Evolutionary conservation across 352 stramenopile genomes (phyloP).

Genomic region (Plasmopara viticola): DNA sequence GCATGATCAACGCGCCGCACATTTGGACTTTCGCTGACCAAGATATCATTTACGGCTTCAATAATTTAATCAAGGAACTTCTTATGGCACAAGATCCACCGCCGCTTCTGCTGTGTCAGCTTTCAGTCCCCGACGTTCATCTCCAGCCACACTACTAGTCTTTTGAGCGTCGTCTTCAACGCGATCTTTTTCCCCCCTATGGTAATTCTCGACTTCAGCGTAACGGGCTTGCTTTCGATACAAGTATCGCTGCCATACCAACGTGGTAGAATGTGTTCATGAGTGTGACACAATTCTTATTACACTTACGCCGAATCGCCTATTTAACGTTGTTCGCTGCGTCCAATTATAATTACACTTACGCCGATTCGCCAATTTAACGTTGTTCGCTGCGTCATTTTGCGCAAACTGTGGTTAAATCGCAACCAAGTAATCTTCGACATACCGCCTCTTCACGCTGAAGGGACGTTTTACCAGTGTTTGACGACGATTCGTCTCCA

Average conservation of each 20-base stretch:
- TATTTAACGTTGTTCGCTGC: constrained; percentile 8
- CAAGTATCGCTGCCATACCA: neutral
- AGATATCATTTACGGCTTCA: neutral
- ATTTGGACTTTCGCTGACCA: neutral
- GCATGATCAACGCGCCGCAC: neutral
- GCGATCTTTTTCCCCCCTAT: neutral
- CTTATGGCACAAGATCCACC: neutral
- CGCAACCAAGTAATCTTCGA: no score
- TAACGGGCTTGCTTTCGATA: neutral
- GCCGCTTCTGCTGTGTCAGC: neutral
- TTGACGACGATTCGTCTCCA: no score
- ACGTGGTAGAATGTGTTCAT: neutral
- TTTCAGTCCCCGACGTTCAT: neutral
- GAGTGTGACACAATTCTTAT: neutral
- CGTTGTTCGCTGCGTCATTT: constrained; percentile 1
- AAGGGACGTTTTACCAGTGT: no score
- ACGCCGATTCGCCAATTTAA: constrained; percentile 4
- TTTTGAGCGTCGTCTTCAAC: neutral
- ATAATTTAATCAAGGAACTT: neutral
- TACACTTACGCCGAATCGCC: neutral
- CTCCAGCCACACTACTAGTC: neutral
- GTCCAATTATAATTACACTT: neutral
- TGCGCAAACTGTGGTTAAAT: constrained; percentile 5
- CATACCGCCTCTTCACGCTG: no score
- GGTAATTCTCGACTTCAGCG: neutral